Evolutionary conservation across 2,329 filamentous ascomycete species (phyloP).

Genomic region (Plectosphaerella cucumerina): DNA sequence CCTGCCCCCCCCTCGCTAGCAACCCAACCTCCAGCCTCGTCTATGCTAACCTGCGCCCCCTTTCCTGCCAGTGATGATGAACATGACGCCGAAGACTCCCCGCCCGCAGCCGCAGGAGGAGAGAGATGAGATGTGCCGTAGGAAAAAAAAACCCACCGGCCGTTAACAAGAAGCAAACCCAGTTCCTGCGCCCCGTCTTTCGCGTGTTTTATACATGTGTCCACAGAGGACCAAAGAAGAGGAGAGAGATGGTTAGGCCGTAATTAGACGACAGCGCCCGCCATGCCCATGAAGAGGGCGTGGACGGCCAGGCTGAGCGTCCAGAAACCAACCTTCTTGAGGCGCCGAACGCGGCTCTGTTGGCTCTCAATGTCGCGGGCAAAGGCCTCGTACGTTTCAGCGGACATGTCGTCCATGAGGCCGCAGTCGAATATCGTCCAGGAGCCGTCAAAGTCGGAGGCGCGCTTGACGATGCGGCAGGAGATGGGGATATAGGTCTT

Average conservation of each 20-base stretch:
- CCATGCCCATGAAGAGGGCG: constrained; percentile 91
- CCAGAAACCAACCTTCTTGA: constrained; percentile 97
- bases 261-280: constrained; percentile 69
- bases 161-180: not conserved
- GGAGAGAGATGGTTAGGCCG: not conserved
- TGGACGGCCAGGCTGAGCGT: constrained; percentile 88
- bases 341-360: constrained; percentile 75
- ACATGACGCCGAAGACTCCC: not conserved
- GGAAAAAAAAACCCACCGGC: too few species aligned
- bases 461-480: constrained; percentile 88
- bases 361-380: constrained; percentile 87
- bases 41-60: too few species aligned
- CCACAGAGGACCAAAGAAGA: not conserved
- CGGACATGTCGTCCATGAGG: constrained; percentile 87
- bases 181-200: not conserved
- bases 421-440: constrained; percentile 95
- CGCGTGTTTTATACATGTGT: constrained; percentile 4
- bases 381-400: constrained; percentile 93
- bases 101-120: constrained; percentile 3
- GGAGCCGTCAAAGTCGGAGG: constrained; percentile 86
- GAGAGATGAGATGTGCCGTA: not conserved
- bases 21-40: too few species aligned
- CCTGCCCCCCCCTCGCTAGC: not conserved
- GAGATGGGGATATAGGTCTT: constrained; percentile 93
- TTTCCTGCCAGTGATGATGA: not conserved